Conservation (phyloP, 2,329 filamentous ascomycete genomes). For the Cercospora berteroae region DNA sequence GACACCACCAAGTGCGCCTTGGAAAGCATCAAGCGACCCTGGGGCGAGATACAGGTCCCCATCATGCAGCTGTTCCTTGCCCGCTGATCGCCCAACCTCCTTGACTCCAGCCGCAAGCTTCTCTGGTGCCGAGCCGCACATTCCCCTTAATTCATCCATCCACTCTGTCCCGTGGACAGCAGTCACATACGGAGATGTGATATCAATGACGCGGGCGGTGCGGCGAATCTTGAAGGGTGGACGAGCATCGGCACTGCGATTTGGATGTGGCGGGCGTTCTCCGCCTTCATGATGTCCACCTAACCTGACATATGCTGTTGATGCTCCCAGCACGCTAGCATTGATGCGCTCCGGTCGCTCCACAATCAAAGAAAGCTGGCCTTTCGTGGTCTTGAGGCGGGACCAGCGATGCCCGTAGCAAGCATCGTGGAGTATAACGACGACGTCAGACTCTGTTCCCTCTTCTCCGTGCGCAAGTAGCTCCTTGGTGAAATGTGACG, state of each 20-base stretch:
- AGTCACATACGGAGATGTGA: slow-evolving; percentile 75
- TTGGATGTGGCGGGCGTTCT: slow-evolving; percentile 64
- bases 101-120: slow-evolving; percentile 75
- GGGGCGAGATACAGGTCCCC: slow-evolving; percentile 88
- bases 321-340: slow-evolving; percentile 77
- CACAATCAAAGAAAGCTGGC: slow-evolving; percentile 74
- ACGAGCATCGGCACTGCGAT: slow-evolving; percentile 55
- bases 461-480: slow-evolving; percentile 60
- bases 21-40: slow-evolving; percentile 81
- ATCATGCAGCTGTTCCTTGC: slow-evolving; percentile 70
- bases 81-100: slow-evolving; percentile 63
- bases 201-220: slow-evolving; percentile 67
- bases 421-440: slow-evolving; percentile 86
- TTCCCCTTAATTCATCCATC: slow-evolving; percentile 85
- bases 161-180: slow-evolving; percentile 88
- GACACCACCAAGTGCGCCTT: slow-evolving; percentile 87
- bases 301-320: slow-evolving; percentile 85
- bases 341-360: slow-evolving; percentile 89
- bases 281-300: slow-evolving; percentile 76
- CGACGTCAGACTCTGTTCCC: slow-evolving; percentile 55
- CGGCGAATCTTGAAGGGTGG: slow-evolving; percentile 78
- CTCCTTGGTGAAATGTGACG: slow-evolving; percentile 67
- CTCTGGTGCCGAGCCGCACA: slow-evolving; percentile 78
- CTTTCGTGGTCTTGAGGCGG: slow-evolving; percentile 72
- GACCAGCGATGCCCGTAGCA: slow-evolving; percentile 94